Evolutionary conservation across 2,329 filamentous ascomycete genomes (phyloP), one percentile per base, ranked within the genome.

Genomic region (Arthrinium puccinioides): DNA sequence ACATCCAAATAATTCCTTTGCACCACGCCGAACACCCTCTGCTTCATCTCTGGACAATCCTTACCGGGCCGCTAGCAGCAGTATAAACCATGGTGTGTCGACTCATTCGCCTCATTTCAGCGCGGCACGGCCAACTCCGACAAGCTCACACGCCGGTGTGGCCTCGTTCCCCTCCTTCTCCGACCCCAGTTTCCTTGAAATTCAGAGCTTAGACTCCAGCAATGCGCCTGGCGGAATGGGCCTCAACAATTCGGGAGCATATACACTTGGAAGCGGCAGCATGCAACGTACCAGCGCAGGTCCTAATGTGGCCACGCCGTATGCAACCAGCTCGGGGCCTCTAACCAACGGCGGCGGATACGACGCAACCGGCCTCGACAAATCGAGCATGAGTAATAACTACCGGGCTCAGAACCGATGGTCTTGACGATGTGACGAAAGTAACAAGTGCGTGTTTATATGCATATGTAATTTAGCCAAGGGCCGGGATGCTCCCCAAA

Each of bases 71-170:
- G 28, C 52, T 19, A 43, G 32, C 18, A 45, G 39, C 27, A 28
- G 45, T n/a, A 36, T 49, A 4, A 43, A 43, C 13, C 51, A 53
- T 32, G 47, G 45, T 29, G 51, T 56, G 8, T 39, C 52, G 19
- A 55, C 44, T 25, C 55, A 58, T 29, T 55, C 54, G 4, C 50
- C 54, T 26, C 54, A 57, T 35, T 57, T 55, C 39, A 42, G 46
- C 18, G 42, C 52, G 14, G 49, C 50, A 19, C 47, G 53, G 10
- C 45, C 49, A 10, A 48, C 52, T 9, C 47, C 41, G 9, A 28
- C 51, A 19, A 50, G 51, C n/a, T 52, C 54, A 8, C 55, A 57
- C 32, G 35, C 53, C 3, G 45, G 49, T 3, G 47, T 57, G 31
- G 37, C 52, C 4, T 50, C 55, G 3, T 57, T 54, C 18, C 36